These are phyloP conservation scores for Carallia pectinifolia DNA, from an alignment of 345 rosid species.

Conservation along the genomic window DNA sequence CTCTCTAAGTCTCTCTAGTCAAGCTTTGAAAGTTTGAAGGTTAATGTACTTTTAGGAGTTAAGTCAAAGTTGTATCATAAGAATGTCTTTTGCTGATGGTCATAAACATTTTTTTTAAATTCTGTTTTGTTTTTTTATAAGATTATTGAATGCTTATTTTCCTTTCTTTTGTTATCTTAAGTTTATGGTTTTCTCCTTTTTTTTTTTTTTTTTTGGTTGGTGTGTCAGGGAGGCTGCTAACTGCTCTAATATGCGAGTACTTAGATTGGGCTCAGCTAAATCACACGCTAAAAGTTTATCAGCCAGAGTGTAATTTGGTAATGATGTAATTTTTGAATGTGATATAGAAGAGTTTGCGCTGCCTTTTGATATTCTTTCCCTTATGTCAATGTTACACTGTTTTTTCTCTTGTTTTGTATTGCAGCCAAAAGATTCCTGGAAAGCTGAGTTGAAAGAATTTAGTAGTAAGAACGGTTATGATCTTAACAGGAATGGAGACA, in stretches of 20 bases:
- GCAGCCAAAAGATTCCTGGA: slow-evolving; percentile 92
- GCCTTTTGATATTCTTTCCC: slow-evolving; percentile 9
- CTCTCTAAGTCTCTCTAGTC: not conserved
- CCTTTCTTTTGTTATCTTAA: too few relatives aligned
- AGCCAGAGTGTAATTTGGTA: slow-evolving; percentile 98
- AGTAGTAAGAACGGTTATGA: slow-evolving; percentile 76
- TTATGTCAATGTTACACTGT: slow-evolving; percentile 4
- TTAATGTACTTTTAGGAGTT: slow-evolving; percentile 1
- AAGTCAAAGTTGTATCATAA: not conserved
- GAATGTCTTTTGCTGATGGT: not conserved
- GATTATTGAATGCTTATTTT: too few relatives aligned
- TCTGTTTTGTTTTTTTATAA: too few relatives aligned
- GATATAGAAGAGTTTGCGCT: slow-evolving; percentile 2
- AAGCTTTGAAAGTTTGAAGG: not conserved
- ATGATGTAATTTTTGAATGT: slow-evolving; percentile 31
- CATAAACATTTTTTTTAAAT: too few relatives aligned
- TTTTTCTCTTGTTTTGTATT: slow-evolving; percentile 13
- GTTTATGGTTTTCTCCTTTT: too few relatives aligned
- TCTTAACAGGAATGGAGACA: slow-evolving; percentile 79
- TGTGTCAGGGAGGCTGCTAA: slow-evolving; percentile 69
- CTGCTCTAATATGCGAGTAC: slow-evolving; percentile 85
- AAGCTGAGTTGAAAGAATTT: slow-evolving; percentile 80
- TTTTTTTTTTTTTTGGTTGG: too few relatives aligned
- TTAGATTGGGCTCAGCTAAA: slow-evolving; percentile 96
- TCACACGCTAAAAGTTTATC: slow-evolving; percentile 82